Evolutionary conservation across 352 stramenopile species (phyloP).

Genomic region (Elongisporangium undulatum): DNA sequence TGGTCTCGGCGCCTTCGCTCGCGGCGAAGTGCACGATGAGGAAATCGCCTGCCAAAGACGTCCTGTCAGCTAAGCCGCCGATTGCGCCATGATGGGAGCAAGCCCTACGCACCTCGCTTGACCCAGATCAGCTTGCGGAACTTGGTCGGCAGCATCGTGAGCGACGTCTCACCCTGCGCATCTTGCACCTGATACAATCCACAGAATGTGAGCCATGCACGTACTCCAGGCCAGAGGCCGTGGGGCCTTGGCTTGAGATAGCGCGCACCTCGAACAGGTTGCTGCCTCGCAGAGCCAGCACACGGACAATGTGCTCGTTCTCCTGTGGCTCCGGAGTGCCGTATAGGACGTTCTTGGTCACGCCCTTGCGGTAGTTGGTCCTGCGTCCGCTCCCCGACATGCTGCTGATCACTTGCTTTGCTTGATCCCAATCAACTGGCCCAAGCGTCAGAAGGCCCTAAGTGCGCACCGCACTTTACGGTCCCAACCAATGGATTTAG

Average conservation of each 20-base stretch:
- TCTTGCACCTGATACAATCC: conserved; percentile 47
- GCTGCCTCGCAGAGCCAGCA: conserved; percentile 88
- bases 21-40: conserved; percentile 85
- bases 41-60: conserved; percentile 93
- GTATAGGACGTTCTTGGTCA: conserved; percentile 90
- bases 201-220: not conserved
- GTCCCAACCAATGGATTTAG: not conserved
- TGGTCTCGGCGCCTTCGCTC: conserved; percentile 56
- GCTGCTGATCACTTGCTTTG: conserved; percentile 6
- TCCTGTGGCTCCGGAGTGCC: conserved; percentile 86
- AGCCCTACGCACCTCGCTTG: conserved; percentile 73
- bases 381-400: conserved; percentile 91
- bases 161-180: conserved; percentile 38
- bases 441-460: conserved; percentile 2
- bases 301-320: conserved; percentile 90
- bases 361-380: conserved; percentile 90
- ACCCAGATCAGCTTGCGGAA: conserved; percentile 99
- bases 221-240: not conserved
- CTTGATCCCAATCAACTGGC: conserved; percentile 2
- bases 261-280: conserved; percentile 95
- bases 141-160: conserved; percentile 97
- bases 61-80: too few relatives aligned
- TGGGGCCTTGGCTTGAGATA: conserved; percentile 4
- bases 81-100: too few relatives aligned
- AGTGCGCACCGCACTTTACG: conserved; percentile 11